Evolutionary conservation across 306 rosid genomes (phyloP).

Genomic region (Quercus parvula): DNA sequence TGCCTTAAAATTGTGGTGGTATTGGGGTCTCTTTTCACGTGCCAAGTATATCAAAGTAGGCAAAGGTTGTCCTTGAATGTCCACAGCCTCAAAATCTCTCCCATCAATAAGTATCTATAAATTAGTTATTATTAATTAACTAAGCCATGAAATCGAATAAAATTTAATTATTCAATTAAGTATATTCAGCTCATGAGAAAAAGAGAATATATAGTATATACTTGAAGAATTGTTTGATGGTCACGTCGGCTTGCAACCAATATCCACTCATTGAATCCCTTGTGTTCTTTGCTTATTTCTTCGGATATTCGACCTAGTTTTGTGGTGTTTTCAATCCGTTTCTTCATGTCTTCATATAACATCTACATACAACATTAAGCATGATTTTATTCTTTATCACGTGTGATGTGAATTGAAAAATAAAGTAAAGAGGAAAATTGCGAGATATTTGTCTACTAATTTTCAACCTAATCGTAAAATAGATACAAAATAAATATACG

Average conservation of each 20-base stretch:
- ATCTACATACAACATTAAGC: not conserved
- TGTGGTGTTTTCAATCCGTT: not conserved
- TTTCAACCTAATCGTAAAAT: too few species aligned
- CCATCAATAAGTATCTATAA: not conserved
- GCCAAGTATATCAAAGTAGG: not conserved
- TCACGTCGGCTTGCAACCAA: not conserved
- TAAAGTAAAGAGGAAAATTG: not conserved
- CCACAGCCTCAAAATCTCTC: not conserved
- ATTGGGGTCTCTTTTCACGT: too few species aligned
- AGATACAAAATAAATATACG: too few species aligned
- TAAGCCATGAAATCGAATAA: not conserved
- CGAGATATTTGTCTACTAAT: not conserved
- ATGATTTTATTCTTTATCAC: not conserved
- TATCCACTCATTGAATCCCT: not conserved
- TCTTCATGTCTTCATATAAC: not conserved
- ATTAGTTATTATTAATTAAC: not conserved
- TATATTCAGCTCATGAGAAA: not conserved
- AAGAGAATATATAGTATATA: not conserved
- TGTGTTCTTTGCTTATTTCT: not conserved
- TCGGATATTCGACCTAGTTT: not conserved
- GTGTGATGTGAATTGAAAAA: too few species aligned
- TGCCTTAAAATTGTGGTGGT: constrained; percentile 1
- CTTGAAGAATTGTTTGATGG: not conserved
- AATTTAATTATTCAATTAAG: not conserved
- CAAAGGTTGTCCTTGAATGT: not conserved